Conservation (phyloP, 805 yeast species). For the Cyberlindnera nakhonratchasimensis region DNA sequence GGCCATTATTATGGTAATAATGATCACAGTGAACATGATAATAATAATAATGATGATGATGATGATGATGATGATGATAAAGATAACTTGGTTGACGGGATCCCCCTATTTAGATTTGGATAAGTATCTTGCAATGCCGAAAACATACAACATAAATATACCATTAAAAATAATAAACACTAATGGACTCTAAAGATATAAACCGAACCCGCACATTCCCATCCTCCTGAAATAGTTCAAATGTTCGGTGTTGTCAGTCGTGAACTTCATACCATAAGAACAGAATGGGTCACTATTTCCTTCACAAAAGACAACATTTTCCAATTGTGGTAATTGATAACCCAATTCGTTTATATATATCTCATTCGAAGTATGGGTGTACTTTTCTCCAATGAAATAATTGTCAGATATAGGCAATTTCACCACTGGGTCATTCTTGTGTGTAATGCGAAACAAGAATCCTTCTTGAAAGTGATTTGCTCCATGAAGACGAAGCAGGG, state of each 20-base stretch:
- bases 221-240: conserved; percentile 28
- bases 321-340: conserved; percentile 11
- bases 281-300: conserved; percentile 66
- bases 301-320: conserved; percentile 69
- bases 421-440: conserved; percentile 27
- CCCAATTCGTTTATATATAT: conserved; percentile 26
- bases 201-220: conserved; percentile 28
- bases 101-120: conserved; percentile 33
- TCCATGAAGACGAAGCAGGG: conserved; percentile 6
- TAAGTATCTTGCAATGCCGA: background rate
- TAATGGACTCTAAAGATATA: background rate
- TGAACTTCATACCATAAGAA: conserved; percentile 18
- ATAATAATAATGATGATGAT: conserved; percentile 2
- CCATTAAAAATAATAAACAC: background rate
- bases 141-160: too few species aligned
- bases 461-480: conserved; percentile 4
- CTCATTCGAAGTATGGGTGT: conserved; percentile 21
- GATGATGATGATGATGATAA: conserved; percentile 21
- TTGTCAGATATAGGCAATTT: conserved; percentile 23
- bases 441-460: conserved; percentile 22
- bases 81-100: conserved; percentile 33
- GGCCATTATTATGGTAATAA: too few species aligned
- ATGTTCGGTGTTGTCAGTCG: conserved; percentile 26
- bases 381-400: conserved; percentile 18
- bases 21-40: background rate